phyloP scores from a whole-genome alignment of 176 grass and related monocot genomes.

The Hsuehochloa calcarea region DNA sequence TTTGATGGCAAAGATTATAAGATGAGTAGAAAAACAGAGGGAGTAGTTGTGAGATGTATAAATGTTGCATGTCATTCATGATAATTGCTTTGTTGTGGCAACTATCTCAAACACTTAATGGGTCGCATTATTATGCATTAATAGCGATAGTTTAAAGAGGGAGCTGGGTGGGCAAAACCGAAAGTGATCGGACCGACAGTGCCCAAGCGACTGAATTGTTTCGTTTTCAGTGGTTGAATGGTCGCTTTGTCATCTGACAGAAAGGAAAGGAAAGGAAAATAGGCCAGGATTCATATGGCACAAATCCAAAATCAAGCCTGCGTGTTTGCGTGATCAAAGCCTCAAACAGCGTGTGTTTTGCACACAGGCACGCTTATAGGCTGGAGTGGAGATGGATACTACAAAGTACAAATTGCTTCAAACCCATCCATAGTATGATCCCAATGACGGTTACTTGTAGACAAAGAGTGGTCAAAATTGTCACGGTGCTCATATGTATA shows the following conservation, averaged over 20 bases:
- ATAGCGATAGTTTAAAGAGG: neutral
- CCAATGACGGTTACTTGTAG: neutral
- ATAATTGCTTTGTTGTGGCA: neutral
- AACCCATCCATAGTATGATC: neutral
- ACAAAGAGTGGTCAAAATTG: neutral
- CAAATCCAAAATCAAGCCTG: neutral
- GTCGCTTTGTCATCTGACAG: neutral
- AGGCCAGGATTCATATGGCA: neutral
- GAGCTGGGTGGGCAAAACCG: neutral
- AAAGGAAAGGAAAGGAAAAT: neutral
- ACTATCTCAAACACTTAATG: neutral
- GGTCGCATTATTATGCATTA: neutral
- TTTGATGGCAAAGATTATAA: too few relatives aligned
- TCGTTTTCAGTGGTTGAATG: neutral
- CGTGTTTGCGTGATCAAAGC: neutral
- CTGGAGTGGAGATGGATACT: neutral
- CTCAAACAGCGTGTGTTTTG: neutral
- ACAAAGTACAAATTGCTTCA: neutral
- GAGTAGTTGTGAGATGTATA: neutral
- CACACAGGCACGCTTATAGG: neutral
- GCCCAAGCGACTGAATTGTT: neutral
- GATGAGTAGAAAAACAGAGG: too few relatives aligned
- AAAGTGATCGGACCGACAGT: neutral
- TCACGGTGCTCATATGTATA: neutral
- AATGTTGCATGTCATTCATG: neutral